phyloP scores from a whole-genome alignment of 2,329 filamentous ascomycete genomes.

The Fusarium paranaense region DNA sequence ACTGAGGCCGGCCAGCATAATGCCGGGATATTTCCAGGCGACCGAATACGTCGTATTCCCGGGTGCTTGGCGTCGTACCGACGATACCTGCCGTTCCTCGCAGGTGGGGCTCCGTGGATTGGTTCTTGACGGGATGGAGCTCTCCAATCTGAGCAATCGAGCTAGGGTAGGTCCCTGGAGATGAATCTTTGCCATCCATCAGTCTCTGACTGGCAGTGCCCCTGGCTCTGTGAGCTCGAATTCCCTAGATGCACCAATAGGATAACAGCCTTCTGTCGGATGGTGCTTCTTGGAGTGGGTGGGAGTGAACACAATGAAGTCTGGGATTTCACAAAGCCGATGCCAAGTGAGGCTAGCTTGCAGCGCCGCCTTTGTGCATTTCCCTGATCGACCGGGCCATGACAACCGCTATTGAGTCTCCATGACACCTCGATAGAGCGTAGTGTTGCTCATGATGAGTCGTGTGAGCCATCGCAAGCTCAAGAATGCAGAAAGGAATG shows the following conservation, averaged over 20 bases:
- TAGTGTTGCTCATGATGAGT: not conserved
- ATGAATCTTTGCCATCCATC: conserved; percentile 18
- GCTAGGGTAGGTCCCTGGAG: conserved; percentile 31
- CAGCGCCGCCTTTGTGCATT: not conserved
- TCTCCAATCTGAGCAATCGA: conserved; percentile 20
- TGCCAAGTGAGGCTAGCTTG: not conserved
- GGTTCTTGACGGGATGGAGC: conserved; percentile 15
- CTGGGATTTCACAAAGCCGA: conserved; percentile 10
- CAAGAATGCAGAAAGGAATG: not conserved
- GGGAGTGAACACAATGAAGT: conserved; percentile 11
- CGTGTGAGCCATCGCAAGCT: not conserved
- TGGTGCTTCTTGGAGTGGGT: conserved; percentile 1
- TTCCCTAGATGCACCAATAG: conserved; percentile 27
- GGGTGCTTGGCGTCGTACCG: not conserved
- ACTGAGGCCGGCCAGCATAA: not conserved
- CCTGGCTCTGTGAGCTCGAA: conserved; percentile 21
- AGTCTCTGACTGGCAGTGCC: conserved; percentile 20
- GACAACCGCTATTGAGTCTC: not conserved
- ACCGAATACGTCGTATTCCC: conserved; percentile 40
- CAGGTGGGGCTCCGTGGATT: conserved; percentile 1
- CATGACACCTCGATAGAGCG: not conserved
- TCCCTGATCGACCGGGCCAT: not conserved
- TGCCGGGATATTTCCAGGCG: conserved; percentile 28
- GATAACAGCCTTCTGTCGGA: not conserved
- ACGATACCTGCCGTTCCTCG: conserved; percentile 15